Base-by-base conservation (phyloP, 352 stramenopile genomes). In the Phytophthora crassamura region DNA sequence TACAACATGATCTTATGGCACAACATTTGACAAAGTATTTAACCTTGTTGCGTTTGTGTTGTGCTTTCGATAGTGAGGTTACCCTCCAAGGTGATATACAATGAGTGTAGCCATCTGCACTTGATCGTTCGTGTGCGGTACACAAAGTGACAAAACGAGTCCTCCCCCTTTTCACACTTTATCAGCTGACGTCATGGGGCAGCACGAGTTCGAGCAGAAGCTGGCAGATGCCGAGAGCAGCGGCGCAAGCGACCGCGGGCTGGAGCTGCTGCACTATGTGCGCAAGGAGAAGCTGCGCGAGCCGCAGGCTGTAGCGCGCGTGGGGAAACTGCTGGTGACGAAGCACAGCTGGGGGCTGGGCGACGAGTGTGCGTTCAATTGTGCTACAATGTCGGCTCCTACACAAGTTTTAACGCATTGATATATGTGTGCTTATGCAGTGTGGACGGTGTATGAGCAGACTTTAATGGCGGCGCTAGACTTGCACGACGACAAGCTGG, bases 371-470 rank as follows among this genome's bases (percentile, higher is more conserved):
- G 4, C 25, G 25, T 30, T 30, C 25, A 67, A 41, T 40, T 5
- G 30, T 30, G 40, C 51, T 57, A n/a, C 49, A 62, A 62, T 50
- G 59, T 64, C 16, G 7, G 15, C 22, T 41, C 20, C n/a, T 16
- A 42, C 8, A 10, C 7, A 16, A 10, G 34, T 62, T 73, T 70
- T 45, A 69, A 72, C 46, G 15, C 15, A 6, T 9, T 53, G 47
- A 40, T 52, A 33, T 16, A 3, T 35, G n/a, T 39, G 58, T 40
- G 47, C 66, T 25, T 49, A 47, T 50, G 43, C 47, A 85, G 79
- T 86, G 15, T 92, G 82, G 80, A 72, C 59, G n/a, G 54, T 90
- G 39, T 84, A 89, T 52, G 84, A 92, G 59, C 84, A 90, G 32
- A 80, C 81, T 32, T 80, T 90, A 12, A 28, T 90, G 16, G 84